Evolutionary conservation across 768 basidiomycete genomes (phyloP).

Genomic region (Mycena vulgaris): DNA sequence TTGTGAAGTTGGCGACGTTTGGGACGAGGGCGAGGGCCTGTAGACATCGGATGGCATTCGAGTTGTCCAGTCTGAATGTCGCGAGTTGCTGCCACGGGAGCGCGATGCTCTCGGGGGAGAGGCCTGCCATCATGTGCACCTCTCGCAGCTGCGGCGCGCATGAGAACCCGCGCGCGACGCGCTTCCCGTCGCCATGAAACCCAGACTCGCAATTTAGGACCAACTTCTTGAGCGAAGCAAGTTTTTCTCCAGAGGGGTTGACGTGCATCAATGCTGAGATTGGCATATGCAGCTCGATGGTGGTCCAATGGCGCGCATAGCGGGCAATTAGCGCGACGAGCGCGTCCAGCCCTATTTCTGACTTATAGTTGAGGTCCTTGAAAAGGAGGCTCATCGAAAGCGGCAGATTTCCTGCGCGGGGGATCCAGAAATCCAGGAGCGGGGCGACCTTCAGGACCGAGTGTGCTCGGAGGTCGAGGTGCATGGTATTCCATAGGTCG

Average conservation of each 20-base stretch:
- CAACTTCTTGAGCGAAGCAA: conserved; percentile 6
- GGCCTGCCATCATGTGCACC: conserved; percentile 11
- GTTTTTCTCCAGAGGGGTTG: neutral
- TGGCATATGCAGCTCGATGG: conserved; percentile 10
- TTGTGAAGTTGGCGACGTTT: neutral
- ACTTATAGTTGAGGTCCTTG: neutral
- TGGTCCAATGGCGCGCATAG: conserved; percentile 11
- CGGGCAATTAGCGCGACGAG: neutral
- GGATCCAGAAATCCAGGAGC: conserved; percentile 25
- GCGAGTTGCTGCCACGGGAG: conserved; percentile 9
- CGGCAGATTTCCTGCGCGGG: conserved; percentile 23
- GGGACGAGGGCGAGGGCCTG: neutral
- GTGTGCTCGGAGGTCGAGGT: conserved; percentile 18
- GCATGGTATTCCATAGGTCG: conserved; percentile 28
- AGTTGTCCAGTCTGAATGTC: conserved; percentile 16
- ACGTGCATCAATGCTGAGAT: neutral
- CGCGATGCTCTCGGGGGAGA: neutral
- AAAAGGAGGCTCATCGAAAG: conserved; percentile 15
- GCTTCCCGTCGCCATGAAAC: neutral
- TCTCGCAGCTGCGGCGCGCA: neutral
- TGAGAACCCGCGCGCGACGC: neutral
- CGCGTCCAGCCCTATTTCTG: neutral
- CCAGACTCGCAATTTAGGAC: neutral
- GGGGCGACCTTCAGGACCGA: conserved; percentile 2
- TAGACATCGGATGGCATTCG: neutral